A percentile compares a stretch with the other conserved stretches of the same genome.
Conservation (phyloP, 768 basidiomycete species). For the Tulasnella sp. region DNA sequence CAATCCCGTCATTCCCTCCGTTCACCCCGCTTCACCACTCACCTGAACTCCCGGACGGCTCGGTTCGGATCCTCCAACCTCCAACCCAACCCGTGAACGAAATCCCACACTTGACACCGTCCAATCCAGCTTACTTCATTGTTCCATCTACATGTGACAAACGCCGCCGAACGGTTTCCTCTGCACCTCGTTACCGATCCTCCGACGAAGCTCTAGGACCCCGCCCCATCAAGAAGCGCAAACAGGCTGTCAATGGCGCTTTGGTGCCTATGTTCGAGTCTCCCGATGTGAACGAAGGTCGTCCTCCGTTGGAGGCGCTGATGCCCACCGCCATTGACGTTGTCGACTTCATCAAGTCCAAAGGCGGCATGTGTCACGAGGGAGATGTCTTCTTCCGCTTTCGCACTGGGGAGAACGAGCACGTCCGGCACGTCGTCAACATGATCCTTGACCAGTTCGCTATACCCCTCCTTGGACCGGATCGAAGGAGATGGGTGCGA, state of each 20-base stretch:
- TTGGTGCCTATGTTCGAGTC: neutral
- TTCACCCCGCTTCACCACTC: neutral
- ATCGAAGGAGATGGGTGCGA: conserved; percentile 2
- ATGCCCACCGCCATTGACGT: conserved; percentile 10
- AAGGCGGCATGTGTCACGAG: conserved; percentile 5
- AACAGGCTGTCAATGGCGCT: neutral
- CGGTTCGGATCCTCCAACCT: neutral
- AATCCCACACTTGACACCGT: neutral
- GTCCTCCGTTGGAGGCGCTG: neutral
- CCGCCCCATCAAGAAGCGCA: conserved; percentile 3
- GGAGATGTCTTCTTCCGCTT: conserved; percentile 7
- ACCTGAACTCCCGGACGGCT: neutral
- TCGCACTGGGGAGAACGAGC: conserved; percentile 4
- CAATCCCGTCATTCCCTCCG: conserved; percentile 8
- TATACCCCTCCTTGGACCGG: neutral
- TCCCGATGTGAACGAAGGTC: neutral
- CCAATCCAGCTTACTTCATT: conserved; percentile 6
- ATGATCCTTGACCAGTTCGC: neutral
- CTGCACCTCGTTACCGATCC: neutral
- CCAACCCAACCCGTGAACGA: neutral
- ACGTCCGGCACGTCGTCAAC: conserved; percentile 1
- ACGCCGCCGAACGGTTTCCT: neutral
- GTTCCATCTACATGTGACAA: conserved; percentile 7
- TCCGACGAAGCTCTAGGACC: neutral
- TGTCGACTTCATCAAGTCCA: conserved; percentile 2